phyloP scores from a whole-genome alignment of 2,329 filamentous ascomycete species.

The Cryphonectria naterciae region DNA sequence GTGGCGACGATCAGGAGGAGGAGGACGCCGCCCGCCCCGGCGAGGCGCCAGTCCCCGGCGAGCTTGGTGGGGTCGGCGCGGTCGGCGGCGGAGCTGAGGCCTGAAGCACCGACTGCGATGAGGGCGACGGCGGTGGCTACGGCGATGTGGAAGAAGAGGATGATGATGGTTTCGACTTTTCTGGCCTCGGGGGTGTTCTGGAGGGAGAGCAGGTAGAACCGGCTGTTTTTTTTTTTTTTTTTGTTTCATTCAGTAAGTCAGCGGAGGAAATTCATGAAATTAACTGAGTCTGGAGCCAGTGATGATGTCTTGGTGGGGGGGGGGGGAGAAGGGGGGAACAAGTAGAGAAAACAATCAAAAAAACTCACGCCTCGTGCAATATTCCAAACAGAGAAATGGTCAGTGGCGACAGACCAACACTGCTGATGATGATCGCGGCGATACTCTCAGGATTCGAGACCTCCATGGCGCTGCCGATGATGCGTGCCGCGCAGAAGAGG shows the following conservation, averaged over 20 bases:
- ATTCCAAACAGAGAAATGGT: slow-evolving; percentile 38
- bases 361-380: slow-evolving; percentile 41
- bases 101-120: slow-evolving; percentile 33
- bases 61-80: slow-evolving; percentile 25
- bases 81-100: slow-evolving; percentile 21
- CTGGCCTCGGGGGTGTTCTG: not conserved
- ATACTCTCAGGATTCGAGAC: slow-evolving; percentile 33
- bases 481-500: slow-evolving; percentile 43
- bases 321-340: slow-evolving; percentile 6
- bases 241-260: not conserved
- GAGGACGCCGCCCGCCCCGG: slow-evolving; percentile 33
- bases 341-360: not conserved
- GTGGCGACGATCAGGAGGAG: slow-evolving; percentile 34
- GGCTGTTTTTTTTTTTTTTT: not conserved
- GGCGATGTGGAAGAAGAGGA: slow-evolving; percentile 34
- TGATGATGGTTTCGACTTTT: slow-evolving; percentile 18
- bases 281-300: too few relatives aligned
- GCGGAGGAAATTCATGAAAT: not conserved
- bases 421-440: slow-evolving; percentile 41
- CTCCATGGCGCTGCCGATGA: slow-evolving; percentile 40
- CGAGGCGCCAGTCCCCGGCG: slow-evolving; percentile 22
- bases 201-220: slow-evolving; percentile 14
- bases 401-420: slow-evolving; percentile 45
- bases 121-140: slow-evolving; percentile 34
- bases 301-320: not conserved